phyloP scores from a whole-genome alignment of 495 filamentous ascomycete genomes.

The Amniculicola lignicola region DNA sequence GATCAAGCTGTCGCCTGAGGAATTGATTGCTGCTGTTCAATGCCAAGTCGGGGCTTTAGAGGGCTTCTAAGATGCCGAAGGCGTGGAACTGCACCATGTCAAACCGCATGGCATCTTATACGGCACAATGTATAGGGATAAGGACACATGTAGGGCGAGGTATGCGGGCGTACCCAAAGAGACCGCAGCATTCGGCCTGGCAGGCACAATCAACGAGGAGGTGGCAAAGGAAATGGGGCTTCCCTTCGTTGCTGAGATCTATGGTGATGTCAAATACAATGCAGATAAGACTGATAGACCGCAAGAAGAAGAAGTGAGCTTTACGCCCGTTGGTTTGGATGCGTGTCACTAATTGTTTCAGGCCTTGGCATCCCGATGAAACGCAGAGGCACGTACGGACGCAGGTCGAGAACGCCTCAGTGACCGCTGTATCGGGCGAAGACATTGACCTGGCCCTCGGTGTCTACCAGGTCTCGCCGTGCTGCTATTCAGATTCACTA shows the following conservation, averaged over 20 bases:
- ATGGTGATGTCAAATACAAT: constrained; percentile 57
- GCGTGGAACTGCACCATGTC: constrained; percentile 55
- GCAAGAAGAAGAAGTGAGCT: constrained; percentile 50
- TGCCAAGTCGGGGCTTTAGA: constrained; percentile 60
- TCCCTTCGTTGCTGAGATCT: constrained; percentile 55
- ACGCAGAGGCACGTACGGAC: constrained; percentile 48
- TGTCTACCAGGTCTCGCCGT: constrained; percentile 50
- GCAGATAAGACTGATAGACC: constrained; percentile 52
- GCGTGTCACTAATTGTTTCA: constrained; percentile 9
- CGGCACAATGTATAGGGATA: constrained; percentile 56
- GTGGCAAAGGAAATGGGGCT: constrained; percentile 53
- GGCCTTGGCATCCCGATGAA: constrained; percentile 47
- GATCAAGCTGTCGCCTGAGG: constrained; percentile 54
- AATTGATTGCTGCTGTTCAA: constrained; percentile 55
- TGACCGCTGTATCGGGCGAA: constrained; percentile 48
- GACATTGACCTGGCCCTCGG: constrained; percentile 48
- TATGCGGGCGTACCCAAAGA: constrained; percentile 51
- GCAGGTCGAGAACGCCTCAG: constrained; percentile 47
- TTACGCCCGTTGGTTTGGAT: not conserved
- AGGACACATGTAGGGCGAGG: constrained; percentile 51
- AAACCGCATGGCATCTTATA: constrained; percentile 53
- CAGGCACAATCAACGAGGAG: constrained; percentile 53
- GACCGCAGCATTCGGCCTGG: constrained; percentile 55
- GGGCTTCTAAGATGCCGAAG: constrained; percentile 55
- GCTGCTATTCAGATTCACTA: constrained; percentile 56